Conservation (phyloP, 805 yeast species). For the Barnettozyma wickerhamii region DNA sequence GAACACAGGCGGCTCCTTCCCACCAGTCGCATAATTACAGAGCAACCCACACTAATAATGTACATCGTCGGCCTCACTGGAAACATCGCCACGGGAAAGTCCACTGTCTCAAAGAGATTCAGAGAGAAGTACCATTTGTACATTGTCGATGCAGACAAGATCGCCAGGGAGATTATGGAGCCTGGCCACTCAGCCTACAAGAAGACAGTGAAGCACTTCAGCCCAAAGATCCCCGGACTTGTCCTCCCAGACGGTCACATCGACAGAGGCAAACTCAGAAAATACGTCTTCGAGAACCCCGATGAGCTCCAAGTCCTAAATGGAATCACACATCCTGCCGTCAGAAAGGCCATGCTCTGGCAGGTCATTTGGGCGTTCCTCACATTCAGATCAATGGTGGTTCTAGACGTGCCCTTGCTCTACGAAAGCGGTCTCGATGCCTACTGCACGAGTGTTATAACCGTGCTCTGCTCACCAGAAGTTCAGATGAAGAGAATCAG, state of each 20-base stretch:
- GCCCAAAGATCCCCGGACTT: conserved; percentile 46
- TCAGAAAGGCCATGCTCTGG: conserved; percentile 54
- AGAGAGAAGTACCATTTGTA: conserved; percentile 46
- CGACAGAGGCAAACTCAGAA: conserved; percentile 74
- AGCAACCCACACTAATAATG: conserved; percentile 41
- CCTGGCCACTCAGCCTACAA: conserved; percentile 75
- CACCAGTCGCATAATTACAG: neutral
- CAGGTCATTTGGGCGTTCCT: conserved; percentile 57
- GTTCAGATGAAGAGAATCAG: conserved; percentile 61
- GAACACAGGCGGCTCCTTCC: neutral
- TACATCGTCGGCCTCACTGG: conserved; percentile 94
- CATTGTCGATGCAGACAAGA: conserved; percentile 83
- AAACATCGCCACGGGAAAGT: conserved; percentile 95
- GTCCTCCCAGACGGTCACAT: conserved; percentile 34
- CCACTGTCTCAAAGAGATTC: conserved; percentile 73
- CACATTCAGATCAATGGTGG: conserved; percentile 50
- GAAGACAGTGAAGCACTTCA: conserved; percentile 59
- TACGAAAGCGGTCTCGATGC: conserved; percentile 73
- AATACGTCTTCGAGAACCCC: conserved; percentile 67
- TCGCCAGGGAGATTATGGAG: conserved; percentile 80
- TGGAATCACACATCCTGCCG: conserved; percentile 83
- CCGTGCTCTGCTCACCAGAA: conserved; percentile 57
- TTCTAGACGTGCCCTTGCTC: conserved; percentile 86
- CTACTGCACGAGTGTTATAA: conserved; percentile 67
- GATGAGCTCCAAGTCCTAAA: conserved; percentile 59